A percentile compares a stretch with the other conserved stretches of the same genome.
These are phyloP conservation scores for Heterobasidion irregulare DNA, from an alignment of 1,284 basidiomycete species.

Conservation along the genomic window DNA sequence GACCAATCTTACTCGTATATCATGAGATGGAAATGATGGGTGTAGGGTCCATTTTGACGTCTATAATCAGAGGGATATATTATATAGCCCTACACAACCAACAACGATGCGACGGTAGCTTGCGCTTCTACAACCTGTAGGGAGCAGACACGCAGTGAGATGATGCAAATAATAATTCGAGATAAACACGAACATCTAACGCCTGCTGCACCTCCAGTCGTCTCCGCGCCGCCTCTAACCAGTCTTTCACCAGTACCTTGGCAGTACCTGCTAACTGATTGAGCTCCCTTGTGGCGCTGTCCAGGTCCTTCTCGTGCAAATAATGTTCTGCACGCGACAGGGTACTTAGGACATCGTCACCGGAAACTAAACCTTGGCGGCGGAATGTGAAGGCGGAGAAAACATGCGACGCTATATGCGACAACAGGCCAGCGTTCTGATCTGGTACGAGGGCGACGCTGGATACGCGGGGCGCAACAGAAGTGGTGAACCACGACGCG, in stretches of 20 bases:
- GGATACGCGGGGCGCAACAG: constrained; percentile 80
- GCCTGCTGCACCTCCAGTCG: constrained; percentile 92
- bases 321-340: constrained; percentile 88
- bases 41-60: neutral
- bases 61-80: constrained; percentile 4
- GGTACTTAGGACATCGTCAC: constrained; percentile 81
- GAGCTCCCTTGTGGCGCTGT: constrained; percentile 84
- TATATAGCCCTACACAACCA: constrained; percentile 35
- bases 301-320: constrained; percentile 89
- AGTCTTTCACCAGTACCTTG: constrained; percentile 78
- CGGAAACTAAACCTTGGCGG: constrained; percentile 66
- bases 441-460: constrained; percentile 89
- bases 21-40: too few species aligned
- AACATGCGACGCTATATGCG: constrained; percentile 77
- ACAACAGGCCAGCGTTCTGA: constrained; percentile 79
- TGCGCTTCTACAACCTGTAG: constrained; percentile 75
- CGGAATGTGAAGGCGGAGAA: constrained; percentile 77
- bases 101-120: constrained; percentile 62
- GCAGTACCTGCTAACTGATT: constrained; percentile 89
- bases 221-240: constrained; percentile 86
- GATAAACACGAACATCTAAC: constrained; percentile 57
- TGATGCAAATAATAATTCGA: constrained; percentile 3
- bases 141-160: neutral
- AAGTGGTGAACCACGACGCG: constrained; percentile 81
- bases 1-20: neutral